A percentile compares a stretch with the other conserved stretches of the same genome.
Conservation (phyloP, 345 rosid genomes). For the Isatis tinctoria region DNA sequence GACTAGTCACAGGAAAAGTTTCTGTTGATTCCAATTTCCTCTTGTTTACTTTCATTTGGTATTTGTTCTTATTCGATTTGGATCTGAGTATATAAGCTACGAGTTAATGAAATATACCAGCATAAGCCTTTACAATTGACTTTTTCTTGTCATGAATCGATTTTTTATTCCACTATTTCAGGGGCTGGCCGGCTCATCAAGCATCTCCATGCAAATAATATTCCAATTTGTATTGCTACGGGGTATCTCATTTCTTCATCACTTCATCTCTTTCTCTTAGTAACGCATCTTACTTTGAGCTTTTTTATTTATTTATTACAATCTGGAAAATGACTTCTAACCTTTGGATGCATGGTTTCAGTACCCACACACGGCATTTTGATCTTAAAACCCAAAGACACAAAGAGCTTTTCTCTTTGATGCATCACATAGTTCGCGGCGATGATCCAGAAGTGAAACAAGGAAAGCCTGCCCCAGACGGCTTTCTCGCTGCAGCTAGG, state of each 20-base stretch:
- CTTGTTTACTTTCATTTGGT: not conserved
- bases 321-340: not conserved
- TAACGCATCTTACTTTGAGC: not conserved
- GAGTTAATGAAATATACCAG: not conserved
- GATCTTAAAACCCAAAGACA: conserved; percentile 85
- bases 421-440: conserved; percentile 92
- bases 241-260: conserved; percentile 48
- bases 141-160: not conserved
- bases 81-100: not conserved
- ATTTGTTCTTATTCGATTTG: not conserved
- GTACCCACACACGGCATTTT: conserved; percentile 77
- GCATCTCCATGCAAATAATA: conserved; percentile 71
- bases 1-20: not conserved
- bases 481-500: conserved; percentile 80
- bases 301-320: not conserved
- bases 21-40: not conserved
- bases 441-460: conserved; percentile 97
- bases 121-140: not conserved
- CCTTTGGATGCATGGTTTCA: conserved; percentile 29
- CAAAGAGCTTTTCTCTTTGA: conserved; percentile 73
- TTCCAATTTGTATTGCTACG: conserved; percentile 81
- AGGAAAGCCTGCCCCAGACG: conserved; percentile 93
- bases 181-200: conserved; percentile 74
- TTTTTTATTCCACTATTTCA: conserved; percentile 19
- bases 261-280: not conserved